Conservation (phyloP, 345 rosid genomes). For the Brassica rapa region DNA sequence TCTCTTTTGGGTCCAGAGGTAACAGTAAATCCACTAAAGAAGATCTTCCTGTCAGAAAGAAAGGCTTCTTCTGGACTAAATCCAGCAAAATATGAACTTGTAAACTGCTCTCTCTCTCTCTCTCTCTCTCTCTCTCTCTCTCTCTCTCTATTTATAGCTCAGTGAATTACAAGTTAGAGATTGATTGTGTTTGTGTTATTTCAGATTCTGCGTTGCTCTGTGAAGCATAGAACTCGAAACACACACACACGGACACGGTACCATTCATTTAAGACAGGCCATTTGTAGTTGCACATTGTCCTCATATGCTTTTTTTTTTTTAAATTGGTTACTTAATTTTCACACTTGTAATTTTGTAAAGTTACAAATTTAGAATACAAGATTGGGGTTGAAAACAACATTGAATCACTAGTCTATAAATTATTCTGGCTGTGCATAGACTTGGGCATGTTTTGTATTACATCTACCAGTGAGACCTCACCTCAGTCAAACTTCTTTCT, state of each 20-base stretch:
- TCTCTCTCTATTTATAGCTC: neutral
- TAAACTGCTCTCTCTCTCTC: conserved; percentile 8
- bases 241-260: conserved; percentile 7
- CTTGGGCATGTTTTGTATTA: conserved; percentile 1
- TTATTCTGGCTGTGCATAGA: conserved; percentile 23
- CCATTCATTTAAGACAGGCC: conserved; percentile 25
- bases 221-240: conserved; percentile 22
- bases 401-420: conserved; percentile 2
- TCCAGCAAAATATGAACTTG: conserved; percentile 69
- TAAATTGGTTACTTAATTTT: neutral
- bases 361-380: conserved; percentile 26
- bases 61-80: conserved; percentile 88
- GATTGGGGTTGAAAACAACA: neutral
- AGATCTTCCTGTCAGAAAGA: conserved; percentile 56
- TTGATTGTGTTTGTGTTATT: conserved; percentile 9
- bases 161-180: neutral
- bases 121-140: neutral
- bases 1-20: conserved; percentile 76
- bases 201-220: conserved; percentile 31
- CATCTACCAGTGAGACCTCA: neutral
- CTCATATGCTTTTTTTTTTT: conserved; percentile 9
- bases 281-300: conserved; percentile 27
- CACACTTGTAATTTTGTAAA: conserved; percentile 29
- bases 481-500: neutral
- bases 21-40: conserved; percentile 48